phyloP scores from a whole-genome alignment of 371 early-diverging fungal genomes.

The Synchytrium microbalum region DNA sequence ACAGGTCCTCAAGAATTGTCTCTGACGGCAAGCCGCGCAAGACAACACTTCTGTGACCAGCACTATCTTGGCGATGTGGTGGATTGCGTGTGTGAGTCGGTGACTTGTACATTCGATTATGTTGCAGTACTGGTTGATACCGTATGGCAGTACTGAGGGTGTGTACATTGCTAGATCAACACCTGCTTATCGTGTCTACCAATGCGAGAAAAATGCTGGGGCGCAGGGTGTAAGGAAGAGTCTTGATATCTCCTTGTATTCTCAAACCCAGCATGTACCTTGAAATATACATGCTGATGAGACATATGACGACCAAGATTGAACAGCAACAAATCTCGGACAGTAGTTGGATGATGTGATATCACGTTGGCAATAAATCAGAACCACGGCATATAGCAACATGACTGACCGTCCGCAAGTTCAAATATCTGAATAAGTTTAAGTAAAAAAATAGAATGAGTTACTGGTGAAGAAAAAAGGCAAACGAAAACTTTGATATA shows the following conservation, averaged over 20 bases:
- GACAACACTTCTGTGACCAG: constrained; percentile 76
- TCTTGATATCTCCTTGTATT: not conserved
- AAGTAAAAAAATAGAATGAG: not conserved
- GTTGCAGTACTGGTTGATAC: not conserved
- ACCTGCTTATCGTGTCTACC: constrained; percentile 54
- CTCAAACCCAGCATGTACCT: constrained; percentile 46
- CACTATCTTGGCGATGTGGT: constrained; percentile 86
- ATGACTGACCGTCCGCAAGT: constrained; percentile 61
- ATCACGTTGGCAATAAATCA: constrained; percentile 52
- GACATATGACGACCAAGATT: constrained; percentile 50
- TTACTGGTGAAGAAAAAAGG: not conserved
- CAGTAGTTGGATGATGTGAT: constrained; percentile 31
- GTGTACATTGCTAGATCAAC: constrained; percentile 70
- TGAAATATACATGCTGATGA: constrained; percentile 54
- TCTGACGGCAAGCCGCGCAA: not conserved
- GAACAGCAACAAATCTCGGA: constrained; percentile 61
- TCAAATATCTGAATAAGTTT: constrained; percentile 45
- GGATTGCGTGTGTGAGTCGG: constrained; percentile 32
- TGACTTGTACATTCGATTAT: too few relatives aligned
- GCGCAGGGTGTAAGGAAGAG: not conserved
- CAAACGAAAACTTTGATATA: not conserved
- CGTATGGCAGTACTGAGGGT: constrained; percentile 36
- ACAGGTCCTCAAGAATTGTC: not conserved
- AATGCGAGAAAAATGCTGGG: not conserved
- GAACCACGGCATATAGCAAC: constrained; percentile 58